These are phyloP conservation scores for Clavariopsis aquatica DNA, from an alignment of 495 filamentous ascomycete species.

Conservation along the genomic window DNA sequence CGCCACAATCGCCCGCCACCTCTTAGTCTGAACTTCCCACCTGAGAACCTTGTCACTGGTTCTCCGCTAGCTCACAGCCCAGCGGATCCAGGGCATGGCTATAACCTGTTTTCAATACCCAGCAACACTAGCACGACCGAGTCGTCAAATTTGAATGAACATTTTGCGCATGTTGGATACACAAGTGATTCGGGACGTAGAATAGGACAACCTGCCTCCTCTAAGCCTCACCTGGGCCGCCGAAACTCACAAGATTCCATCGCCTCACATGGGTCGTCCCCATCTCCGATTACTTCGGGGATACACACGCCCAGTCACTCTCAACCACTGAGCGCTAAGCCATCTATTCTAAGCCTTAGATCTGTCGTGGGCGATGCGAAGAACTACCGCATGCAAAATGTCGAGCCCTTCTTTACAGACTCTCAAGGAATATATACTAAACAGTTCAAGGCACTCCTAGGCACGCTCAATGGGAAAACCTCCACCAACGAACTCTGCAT, in stretches of 20 bases:
- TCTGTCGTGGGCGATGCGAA: constrained; percentile 62
- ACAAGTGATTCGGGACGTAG: not conserved
- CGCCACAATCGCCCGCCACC: constrained; percentile 10
- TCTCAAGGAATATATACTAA: constrained; percentile 58
- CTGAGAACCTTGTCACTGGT: not conserved
- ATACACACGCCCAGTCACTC: not conserved
- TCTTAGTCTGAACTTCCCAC: constrained; percentile 19
- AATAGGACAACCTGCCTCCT: not conserved
- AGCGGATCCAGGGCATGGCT: constrained; percentile 4
- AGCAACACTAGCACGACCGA: constrained; percentile 2
- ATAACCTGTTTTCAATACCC: constrained; percentile 13
- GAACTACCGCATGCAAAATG: constrained; percentile 64
- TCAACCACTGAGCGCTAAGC: not conserved
- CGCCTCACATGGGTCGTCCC: not conserved
- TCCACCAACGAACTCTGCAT: constrained; percentile 61
- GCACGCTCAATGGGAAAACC: constrained; percentile 54
- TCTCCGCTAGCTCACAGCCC: constrained; percentile 6
- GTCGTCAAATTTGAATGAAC: too few relatives aligned
- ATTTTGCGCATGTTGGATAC: not conserved
- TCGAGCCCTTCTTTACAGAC: constrained; percentile 70
- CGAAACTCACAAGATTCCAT: constrained; percentile 22
- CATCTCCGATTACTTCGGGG: not conserved
- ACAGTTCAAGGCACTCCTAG: constrained; percentile 58
- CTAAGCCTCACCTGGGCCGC: not conserved
- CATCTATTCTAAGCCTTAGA: constrained; percentile 52